Evolutionary conservation across 176 grass and related monocot species (phyloP).

Genomic region (Tillandsia leiboldiana): DNA sequence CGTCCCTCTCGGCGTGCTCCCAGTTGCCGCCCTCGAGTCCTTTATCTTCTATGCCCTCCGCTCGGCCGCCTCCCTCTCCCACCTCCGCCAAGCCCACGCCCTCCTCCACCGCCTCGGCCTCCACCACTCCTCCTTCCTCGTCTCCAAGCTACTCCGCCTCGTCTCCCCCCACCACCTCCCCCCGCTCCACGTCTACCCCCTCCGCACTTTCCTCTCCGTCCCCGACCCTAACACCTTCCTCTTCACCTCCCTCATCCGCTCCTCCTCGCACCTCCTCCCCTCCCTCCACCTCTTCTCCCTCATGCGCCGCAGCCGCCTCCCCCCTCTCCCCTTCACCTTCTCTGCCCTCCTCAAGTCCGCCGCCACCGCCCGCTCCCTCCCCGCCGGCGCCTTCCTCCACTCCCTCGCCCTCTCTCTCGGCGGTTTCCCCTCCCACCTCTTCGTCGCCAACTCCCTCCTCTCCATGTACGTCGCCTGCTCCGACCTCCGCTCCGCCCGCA

Average conservation of each 20-base stretch:
- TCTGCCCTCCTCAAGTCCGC: slow-evolving; percentile 8
- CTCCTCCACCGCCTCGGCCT: slow-evolving; percentile 2
- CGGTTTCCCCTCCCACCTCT: not conserved
- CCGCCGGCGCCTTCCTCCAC: not conserved
- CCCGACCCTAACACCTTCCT: not conserved
- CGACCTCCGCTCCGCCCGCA: not conserved
- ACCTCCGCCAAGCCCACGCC: not conserved
- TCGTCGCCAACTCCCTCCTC: slow-evolving; percentile 5
- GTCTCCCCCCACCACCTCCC: not conserved
- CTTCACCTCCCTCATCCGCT: not conserved
- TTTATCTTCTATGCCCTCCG: not conserved
- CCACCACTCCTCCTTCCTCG: not conserved
- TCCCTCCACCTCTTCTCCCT: not conserved
- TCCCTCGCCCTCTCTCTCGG: not conserved
- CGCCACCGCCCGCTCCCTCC: not conserved
- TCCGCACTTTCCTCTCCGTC: not conserved
- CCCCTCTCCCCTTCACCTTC: slow-evolving; percentile 7
- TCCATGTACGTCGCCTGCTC: not conserved
- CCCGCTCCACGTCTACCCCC: not conserved
- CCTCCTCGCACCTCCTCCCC: not conserved
- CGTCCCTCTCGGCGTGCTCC: not conserved
- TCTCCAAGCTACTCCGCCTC: slow-evolving; percentile 2
- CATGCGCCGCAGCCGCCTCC: not conserved
- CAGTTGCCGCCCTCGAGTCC: not conserved
- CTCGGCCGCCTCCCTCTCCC: not conserved